Evolutionary conservation across 805 yeast genomes (phyloP).

Genomic region (Pichia cephalocereana): DNA sequence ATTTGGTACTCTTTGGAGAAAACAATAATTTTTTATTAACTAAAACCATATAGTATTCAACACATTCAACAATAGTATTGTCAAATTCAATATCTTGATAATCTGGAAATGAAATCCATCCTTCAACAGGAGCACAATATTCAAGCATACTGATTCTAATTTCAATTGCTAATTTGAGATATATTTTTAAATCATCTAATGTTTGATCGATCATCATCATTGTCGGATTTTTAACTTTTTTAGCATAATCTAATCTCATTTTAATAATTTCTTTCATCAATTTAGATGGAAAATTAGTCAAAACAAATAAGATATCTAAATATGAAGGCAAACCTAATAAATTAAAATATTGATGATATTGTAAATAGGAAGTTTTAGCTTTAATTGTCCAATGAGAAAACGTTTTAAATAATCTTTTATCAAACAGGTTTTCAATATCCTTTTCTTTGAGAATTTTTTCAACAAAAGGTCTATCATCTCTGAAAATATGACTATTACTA

Average conservation of each 20-base stretch:
- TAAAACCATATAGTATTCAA: conserved; percentile 59
- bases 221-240: conserved; percentile 73
- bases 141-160: conserved; percentile 59
- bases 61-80: conserved; percentile 60
- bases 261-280: conserved; percentile 71
- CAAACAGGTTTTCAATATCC: conserved; percentile 63
- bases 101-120: conserved; percentile 60
- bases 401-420: conserved; percentile 55
- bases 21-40: conserved; percentile 72
- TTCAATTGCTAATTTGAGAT: conserved; percentile 65
- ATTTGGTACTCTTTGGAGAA: conserved; percentile 41
- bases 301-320: conserved; percentile 50
- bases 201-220: conserved; percentile 95
- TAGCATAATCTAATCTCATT: conserved; percentile 68
- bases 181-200: conserved; percentile 73
- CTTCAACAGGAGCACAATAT: conserved; percentile 48
- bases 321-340: conserved; percentile 68
- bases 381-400: conserved; percentile 77
- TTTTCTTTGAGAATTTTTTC: conserved; percentile 77
- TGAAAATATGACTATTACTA: conserved; percentile 29
- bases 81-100: conserved; percentile 56
- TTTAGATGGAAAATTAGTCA: conserved; percentile 69
- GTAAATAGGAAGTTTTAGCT: conserved; percentile 62
- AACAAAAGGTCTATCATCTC: conserved; percentile 65
- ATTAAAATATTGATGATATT: conserved; percentile 52